Base-by-base conservation (phyloP, 2,329 filamentous ascomycete species). In the Colletotrichum sansevieriae region DNA sequence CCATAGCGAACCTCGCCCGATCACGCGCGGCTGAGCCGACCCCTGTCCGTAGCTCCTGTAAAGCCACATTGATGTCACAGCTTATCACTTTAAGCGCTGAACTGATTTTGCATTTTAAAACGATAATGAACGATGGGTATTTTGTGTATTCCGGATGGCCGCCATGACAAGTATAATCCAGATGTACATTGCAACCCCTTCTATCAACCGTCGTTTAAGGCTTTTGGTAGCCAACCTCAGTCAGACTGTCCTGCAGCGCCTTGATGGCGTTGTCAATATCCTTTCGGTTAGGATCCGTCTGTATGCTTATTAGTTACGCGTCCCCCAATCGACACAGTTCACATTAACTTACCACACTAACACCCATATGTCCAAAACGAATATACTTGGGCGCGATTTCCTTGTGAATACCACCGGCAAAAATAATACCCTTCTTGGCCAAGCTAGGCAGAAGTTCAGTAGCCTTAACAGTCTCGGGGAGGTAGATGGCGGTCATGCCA, bases 301-400 rank as follows among this genome's bases (percentile, higher is more conserved):
- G 63, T 68, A 20, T 33, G 37, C 11, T 11, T 2, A 62, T 72
- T 44, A 49, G 39, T 64, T 75, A 71, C 77, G 77, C 60, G 73
- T 65, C 9, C 41, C 11, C 61, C 10, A 41, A 44, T 29, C 8
- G 29, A 58, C 44, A 25, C 35, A 12, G 18, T 12, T 22, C 8
- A 20, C 22, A 18, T 13, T 18, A 12, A 85, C 88, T 82, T 82
- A 90, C 89, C 73, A 95, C 92, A 77, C 92, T 96, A 71, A 98
- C 93, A 74, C 96, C 96, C 96, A 99, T 99, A 80, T 98, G 96
- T 49, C 96, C 96, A 76, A 99, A 96, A 33, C 96, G 90, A 74
- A 99, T 92, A 80, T 99, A 99, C 83, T 93, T 96, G 71, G 92
- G 84, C 3, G 93, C 95, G 79, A 97, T 97, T 79, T 97, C 93